A percentile compares a stretch with the other conserved stretches of the same genome.
Conservation (phyloP, 202 grass and related monocot genomes). For the Eragrostis tef region DNA sequence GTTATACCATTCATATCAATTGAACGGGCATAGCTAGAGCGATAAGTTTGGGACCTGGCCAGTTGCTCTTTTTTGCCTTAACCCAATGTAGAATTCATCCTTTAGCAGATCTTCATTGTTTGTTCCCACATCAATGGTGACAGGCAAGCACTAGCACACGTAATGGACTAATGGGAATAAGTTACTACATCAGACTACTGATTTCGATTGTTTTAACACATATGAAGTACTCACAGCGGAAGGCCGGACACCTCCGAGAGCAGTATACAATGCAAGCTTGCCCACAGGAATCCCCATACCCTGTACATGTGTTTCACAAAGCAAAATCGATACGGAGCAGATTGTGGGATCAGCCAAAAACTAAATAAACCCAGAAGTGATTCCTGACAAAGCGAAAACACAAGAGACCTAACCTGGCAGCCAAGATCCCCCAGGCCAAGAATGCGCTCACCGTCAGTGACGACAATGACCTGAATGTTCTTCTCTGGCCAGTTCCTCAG, state of each 20-base stretch:
- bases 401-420: constrained; percentile 74
- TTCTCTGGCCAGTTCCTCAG: constrained; percentile 92
- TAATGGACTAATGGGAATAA: not conserved
- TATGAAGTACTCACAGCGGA: constrained; percentile 60
- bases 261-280: constrained; percentile 87
- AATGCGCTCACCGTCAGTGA: constrained; percentile 89
- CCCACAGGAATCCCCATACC: constrained; percentile 98
- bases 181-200: constrained; percentile 1
- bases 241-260: constrained; percentile 82
- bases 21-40: not conserved
- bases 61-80: constrained; percentile 82
- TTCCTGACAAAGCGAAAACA: constrained; percentile 6
- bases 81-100: constrained; percentile 94
- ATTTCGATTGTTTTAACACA: not conserved
- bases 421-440: constrained; percentile 93
- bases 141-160: constrained; percentile 69
- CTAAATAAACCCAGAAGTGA: not conserved
- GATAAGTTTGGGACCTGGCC: constrained; percentile 61
- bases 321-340: constrained; percentile 1
- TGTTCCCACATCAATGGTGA: constrained; percentile 96
- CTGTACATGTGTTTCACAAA: constrained; percentile 42
- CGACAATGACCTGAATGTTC: constrained; percentile 93
- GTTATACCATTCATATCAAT: constrained; percentile 11
- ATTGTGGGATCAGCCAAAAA: not conserved
- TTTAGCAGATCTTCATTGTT: constrained; percentile 84